phyloP scores from a whole-genome alignment of 108 stramenopile species.

The Stephanodiscus triporus region DNA sequence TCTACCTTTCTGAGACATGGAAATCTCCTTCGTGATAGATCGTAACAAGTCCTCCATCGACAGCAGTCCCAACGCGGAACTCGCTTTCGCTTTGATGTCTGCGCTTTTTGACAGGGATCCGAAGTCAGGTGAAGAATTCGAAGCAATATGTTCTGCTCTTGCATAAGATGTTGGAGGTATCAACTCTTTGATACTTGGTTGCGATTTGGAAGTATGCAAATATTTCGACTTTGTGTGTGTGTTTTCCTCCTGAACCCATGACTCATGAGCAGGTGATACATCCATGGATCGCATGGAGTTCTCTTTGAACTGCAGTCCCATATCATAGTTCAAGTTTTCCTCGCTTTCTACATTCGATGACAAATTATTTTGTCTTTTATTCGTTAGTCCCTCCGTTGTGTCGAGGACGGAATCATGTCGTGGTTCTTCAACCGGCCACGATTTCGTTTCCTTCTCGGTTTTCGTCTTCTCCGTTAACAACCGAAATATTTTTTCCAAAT shows the following conservation, averaged over 20 bases:
- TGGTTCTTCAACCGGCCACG: too few relatives aligned
- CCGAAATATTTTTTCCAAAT: neutral
- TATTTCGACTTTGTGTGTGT: neutral
- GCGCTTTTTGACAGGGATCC: neutral
- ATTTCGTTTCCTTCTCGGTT: too few relatives aligned
- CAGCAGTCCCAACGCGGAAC: neutral
- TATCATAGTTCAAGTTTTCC: too few relatives aligned
- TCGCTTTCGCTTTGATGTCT: neutral
- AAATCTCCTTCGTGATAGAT: slow-evolving; percentile 4
- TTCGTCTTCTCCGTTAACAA: too few relatives aligned
- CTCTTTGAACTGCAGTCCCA: too few relatives aligned
- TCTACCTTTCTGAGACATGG: neutral
- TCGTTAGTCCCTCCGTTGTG: too few relatives aligned
- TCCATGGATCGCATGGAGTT: too few relatives aligned
- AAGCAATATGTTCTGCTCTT: neutral
- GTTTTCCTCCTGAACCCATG: neutral
- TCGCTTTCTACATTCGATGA: too few relatives aligned
- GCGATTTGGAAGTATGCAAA: neutral
- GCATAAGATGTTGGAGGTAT: neutral
- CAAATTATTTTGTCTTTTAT: too few relatives aligned
- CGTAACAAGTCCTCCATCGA: slow-evolving; percentile 8
- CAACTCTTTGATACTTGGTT: neutral
- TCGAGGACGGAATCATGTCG: too few relatives aligned
- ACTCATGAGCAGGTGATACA: neutral
- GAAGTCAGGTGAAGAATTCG: neutral